These are phyloP conservation scores for Penicillium macrosclerotiorum DNA, from an alignment of 495 filamentous ascomycete genomes.

Conservation along the genomic window DNA sequence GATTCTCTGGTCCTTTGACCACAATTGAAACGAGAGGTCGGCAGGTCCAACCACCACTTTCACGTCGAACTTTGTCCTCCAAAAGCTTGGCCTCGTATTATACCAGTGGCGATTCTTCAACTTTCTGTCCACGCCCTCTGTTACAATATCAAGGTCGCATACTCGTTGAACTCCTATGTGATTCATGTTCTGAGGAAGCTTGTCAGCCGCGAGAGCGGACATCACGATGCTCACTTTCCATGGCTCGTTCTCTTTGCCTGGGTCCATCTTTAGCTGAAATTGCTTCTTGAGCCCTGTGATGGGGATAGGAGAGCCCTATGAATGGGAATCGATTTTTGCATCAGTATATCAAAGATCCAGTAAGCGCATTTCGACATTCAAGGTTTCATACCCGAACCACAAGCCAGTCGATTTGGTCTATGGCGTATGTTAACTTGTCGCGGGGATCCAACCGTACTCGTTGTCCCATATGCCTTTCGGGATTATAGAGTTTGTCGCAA, in stretches of 20 bases:
- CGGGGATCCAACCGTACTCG: constrained; percentile 39
- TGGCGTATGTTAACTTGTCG: constrained; percentile 46
- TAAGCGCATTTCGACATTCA: neutral
- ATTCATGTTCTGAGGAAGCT: constrained; percentile 42
- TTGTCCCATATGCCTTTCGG: constrained; percentile 41
- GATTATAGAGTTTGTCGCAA: constrained; percentile 45
- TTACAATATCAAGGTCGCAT: constrained; percentile 26
- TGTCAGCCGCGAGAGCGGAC: constrained; percentile 37
- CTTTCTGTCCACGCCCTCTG: constrained; percentile 39
- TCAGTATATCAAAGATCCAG: neutral
- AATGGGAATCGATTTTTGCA: neutral
- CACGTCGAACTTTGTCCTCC: constrained; percentile 50
- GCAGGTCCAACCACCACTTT: constrained; percentile 53
- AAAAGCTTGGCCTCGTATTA: constrained; percentile 40
- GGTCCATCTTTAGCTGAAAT: constrained; percentile 46
- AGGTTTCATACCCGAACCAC: constrained; percentile 41
- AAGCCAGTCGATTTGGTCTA: constrained; percentile 56
- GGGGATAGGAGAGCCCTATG: constrained; percentile 36
- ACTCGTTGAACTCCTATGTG: constrained; percentile 28
- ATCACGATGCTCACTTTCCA: constrained; percentile 52
- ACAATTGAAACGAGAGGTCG: constrained; percentile 54
- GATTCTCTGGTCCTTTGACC: constrained; percentile 48
- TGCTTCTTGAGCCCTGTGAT: constrained; percentile 37
- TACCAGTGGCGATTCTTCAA: constrained; percentile 47
- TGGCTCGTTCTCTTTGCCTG: constrained; percentile 30